phyloP scores from a whole-genome alignment of 2,329 filamentous ascomycete species.

The Aspergillus cejpii region DNA sequence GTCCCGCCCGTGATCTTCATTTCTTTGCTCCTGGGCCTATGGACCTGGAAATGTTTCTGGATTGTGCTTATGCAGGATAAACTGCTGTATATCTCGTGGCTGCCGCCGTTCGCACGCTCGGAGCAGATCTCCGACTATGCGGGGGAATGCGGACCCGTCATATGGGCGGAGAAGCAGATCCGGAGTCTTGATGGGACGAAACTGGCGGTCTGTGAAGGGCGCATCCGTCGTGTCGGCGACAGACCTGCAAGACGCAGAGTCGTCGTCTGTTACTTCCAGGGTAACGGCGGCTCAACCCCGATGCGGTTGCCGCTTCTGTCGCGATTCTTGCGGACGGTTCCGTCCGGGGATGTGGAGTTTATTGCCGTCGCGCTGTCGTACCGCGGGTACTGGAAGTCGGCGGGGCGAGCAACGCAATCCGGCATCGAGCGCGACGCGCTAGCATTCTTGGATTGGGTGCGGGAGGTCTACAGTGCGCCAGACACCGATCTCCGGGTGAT shows the following conservation, averaged over 20 bases:
- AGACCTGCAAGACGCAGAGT: conserved; percentile 2
- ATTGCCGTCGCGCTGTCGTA: conserved; percentile 50
- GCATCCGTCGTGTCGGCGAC: conserved; percentile 45
- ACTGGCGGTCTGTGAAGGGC: conserved; percentile 57
- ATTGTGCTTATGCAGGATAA: conserved; percentile 72
- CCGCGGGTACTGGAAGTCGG: conserved; percentile 71
- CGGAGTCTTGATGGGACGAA: conserved; percentile 39
- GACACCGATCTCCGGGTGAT: conserved; percentile 40
- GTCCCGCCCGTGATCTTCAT: conserved; percentile 61
- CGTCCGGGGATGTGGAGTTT: conserved; percentile 17
- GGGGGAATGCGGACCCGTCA: conserved; percentile 53
- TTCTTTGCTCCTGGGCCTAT: conserved; percentile 60
- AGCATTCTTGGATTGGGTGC: conserved; percentile 59
- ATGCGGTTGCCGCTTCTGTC: conserved; percentile 41
- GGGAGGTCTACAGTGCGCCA: conserved; percentile 32
- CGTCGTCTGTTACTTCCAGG: conserved; percentile 31
- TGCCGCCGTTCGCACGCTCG: conserved; percentile 63
- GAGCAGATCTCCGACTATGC: conserved; percentile 62
- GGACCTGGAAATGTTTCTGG: conserved; percentile 61
- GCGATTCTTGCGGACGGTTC: conserved; percentile 31
- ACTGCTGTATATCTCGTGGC: conserved; percentile 72
- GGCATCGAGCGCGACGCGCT: conserved; percentile 64
- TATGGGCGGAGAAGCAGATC: conserved; percentile 56
- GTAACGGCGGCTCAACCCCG: conserved; percentile 30
- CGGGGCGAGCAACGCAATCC: conserved; percentile 61